A percentile compares a stretch with the other conserved stretches of the same genome.
Evolutionary conservation across 2,329 filamentous ascomycete species (phyloP).

Genomic region (Exserohilum rostratum): DNA sequence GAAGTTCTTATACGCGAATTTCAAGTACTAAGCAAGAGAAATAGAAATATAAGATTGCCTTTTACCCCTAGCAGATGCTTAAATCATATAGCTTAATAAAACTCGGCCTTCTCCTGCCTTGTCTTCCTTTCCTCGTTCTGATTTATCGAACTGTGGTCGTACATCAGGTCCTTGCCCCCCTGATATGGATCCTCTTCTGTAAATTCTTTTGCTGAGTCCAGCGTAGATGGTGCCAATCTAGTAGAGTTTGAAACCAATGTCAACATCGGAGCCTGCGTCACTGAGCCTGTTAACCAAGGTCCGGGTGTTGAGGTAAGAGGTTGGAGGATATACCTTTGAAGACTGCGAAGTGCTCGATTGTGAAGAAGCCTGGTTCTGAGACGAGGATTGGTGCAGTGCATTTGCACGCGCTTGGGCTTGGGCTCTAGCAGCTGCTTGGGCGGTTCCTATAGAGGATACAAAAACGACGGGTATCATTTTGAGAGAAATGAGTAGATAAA

Average conservation of each 20-base stretch:
- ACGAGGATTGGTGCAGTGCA: background rate
- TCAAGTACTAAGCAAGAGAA: too few relatives aligned
- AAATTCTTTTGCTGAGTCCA: too few relatives aligned
- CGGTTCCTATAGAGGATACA: background rate
- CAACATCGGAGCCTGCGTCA: background rate
- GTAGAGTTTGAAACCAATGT: background rate
- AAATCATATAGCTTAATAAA: too few relatives aligned
- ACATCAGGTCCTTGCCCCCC: too few relatives aligned
- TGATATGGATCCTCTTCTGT: too few relatives aligned
- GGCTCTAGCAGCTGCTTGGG: background rate
- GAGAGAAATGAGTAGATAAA: background rate
- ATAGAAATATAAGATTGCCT: too few relatives aligned
- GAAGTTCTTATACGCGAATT: too few relatives aligned
- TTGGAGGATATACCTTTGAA: background rate
- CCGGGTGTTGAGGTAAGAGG: background rate
- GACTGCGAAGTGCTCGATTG: background rate
- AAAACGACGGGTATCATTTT: conserved; percentile 1
- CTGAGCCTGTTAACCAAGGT: background rate
- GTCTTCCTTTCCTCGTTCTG: too few relatives aligned
- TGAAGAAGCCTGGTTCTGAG: background rate
- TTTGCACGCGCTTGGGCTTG: background rate
- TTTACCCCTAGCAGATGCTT: too few relatives aligned
- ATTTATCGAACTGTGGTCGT: too few relatives aligned
- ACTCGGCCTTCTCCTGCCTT: too few relatives aligned
- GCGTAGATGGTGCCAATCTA: background rate